Percentiles rank a stretch among this genome's conserved stretches.
phyloP scores from a whole-genome alignment of 495 filamentous ascomycete genomes.

The Aspergillus hancockii region DNA sequence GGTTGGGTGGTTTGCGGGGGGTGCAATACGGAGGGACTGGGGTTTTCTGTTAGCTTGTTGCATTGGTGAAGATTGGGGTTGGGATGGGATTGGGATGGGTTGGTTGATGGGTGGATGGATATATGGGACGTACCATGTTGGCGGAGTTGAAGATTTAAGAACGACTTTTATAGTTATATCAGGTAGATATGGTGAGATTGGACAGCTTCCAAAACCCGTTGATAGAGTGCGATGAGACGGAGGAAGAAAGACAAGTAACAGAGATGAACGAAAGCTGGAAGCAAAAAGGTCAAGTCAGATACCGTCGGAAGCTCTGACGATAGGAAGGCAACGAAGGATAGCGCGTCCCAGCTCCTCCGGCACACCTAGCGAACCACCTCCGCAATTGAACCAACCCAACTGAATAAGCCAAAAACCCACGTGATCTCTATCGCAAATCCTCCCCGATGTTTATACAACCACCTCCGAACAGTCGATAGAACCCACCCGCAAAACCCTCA shows the following conservation, averaged over 20 bases:
- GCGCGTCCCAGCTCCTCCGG: slow-evolving; percentile 43
- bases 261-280: slow-evolving; percentile 19
- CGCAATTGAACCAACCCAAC: slow-evolving; percentile 20
- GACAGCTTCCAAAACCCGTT: not conserved
- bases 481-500: not conserved
- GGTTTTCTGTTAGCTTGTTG: slow-evolving; percentile 26
- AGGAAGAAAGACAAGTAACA: slow-evolving; percentile 6
- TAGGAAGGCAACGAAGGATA: slow-evolving; percentile 18
- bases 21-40: slow-evolving; percentile 88
- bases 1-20: slow-evolving; percentile 58
- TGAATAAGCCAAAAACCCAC: slow-evolving; percentile 27
- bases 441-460: slow-evolving; percentile 1
- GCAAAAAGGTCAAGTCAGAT: slow-evolving; percentile 15
- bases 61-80: not conserved
- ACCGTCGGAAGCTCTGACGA: slow-evolving; percentile 21
- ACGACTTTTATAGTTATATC: not conserved
- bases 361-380: slow-evolving; percentile 21
- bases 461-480: not conserved
- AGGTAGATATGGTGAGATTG: not conserved
- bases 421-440: slow-evolving; percentile 26
- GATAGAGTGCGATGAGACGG: not conserved
- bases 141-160: not conserved
- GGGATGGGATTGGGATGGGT: not conserved
- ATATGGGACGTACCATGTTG: not conserved
- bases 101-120: slow-evolving; percentile 2